These are phyloP conservation scores for Zasmidium citrigriseum DNA, from an alignment of 2,329 filamentous ascomycete genomes.

Conservation along the genomic window DNA sequence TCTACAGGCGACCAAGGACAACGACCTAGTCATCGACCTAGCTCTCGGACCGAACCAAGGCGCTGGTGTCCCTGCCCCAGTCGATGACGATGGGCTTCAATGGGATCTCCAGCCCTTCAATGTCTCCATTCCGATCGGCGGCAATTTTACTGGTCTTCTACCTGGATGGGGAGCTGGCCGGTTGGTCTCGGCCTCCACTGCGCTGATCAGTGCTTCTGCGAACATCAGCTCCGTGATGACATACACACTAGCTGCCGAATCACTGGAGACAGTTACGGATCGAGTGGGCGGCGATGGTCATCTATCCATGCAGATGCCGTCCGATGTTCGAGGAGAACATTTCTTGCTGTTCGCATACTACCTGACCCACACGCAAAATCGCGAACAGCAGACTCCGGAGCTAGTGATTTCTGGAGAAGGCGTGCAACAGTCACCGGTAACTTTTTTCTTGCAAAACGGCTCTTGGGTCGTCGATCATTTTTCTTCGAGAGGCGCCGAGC, in stretches of 20 bases:
- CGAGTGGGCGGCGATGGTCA: conserved; percentile 25
- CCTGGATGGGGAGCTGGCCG: conserved; percentile 42
- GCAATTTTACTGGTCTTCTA: conserved; percentile 32
- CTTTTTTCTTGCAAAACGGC: conserved; percentile 33
- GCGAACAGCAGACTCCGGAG: conserved; percentile 32
- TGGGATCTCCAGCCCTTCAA: conserved; percentile 38
- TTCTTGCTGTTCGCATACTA: conserved; percentile 35
- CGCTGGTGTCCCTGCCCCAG: conserved; percentile 45
- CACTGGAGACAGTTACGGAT: conserved; percentile 31
- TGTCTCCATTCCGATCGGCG: conserved; percentile 30
- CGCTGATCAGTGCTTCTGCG: conserved; percentile 10
- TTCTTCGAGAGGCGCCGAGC: conserved; percentile 28
- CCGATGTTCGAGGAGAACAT: conserved; percentile 19
- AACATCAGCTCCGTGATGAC: conserved; percentile 18
- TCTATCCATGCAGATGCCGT: conserved; percentile 24
- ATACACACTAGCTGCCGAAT: conserved; percentile 23
- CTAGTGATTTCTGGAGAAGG: conserved; percentile 19
- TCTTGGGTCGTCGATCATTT: conserved; percentile 39
- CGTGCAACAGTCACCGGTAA: conserved; percentile 22
- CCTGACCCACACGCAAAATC: conserved; percentile 29
- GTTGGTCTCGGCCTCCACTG: conserved; percentile 23
- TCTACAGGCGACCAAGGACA: conserved; percentile 38
- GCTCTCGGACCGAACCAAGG: conserved; percentile 51
- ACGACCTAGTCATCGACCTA: conserved; percentile 43
- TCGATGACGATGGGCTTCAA: conserved; percentile 35